Percentiles rank a stretch among this genome's conserved stretches.
phyloP scores from a whole-genome alignment of 2,329 filamentous ascomycete genomes.

The Colletotrichum graminicola region DNA sequence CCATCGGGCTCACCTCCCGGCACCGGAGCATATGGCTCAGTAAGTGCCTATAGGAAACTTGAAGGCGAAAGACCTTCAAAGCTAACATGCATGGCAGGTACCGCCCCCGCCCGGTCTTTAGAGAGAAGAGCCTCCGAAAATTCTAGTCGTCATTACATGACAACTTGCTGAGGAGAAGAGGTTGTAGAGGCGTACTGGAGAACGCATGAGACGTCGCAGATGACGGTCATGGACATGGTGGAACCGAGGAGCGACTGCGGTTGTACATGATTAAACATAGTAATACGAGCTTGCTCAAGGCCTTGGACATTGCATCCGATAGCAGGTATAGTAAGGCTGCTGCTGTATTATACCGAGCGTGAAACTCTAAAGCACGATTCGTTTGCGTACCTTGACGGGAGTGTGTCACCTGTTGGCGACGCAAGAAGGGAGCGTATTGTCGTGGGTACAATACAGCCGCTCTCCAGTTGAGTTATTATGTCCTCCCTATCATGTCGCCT shows the following conservation, averaged over 20 bases:
- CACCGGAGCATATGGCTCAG: constrained; percentile 70
- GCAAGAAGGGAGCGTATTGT: neutral
- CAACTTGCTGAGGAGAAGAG: neutral
- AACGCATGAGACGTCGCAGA: neutral
- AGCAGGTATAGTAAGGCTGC: neutral
- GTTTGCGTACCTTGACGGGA: neutral
- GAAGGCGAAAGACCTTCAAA: neutral
- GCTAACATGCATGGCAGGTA: constrained; percentile 55
- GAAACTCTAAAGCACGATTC: neutral
- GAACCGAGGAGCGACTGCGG: neutral
- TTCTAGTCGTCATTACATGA: neutral
- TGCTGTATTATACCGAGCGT: neutral
- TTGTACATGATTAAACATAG: constrained; percentile 36
- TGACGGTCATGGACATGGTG: neutral
- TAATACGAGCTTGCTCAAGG: constrained; percentile 18
- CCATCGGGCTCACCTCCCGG: constrained; percentile 64
- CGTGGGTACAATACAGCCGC: neutral
- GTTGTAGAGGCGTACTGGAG: neutral
- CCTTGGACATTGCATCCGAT: neutral
- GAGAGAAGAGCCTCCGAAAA: constrained; percentile 9
- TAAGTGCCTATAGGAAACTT: constrained; percentile 56
- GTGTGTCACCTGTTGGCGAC: neutral
- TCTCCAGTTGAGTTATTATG: neutral
- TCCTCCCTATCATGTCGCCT: neutral
- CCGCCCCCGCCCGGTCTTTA: constrained; percentile 69